phyloP scores from a whole-genome alignment of 176 grass and related monocot species.

The Carex kokanica region DNA sequence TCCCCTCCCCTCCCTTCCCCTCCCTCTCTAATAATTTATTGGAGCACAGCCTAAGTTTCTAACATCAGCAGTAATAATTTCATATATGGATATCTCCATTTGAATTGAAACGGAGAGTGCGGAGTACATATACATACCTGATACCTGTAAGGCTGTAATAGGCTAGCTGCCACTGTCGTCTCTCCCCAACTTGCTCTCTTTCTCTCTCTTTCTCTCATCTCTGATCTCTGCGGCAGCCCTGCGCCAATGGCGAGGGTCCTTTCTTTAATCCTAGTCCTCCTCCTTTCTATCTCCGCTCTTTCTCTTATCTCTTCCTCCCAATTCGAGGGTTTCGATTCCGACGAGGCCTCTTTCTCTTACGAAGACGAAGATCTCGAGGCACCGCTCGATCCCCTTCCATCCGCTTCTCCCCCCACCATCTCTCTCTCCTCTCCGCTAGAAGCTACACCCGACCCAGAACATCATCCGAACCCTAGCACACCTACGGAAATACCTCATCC shows the following conservation, averaged over 20 bases:
- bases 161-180: not conserved
- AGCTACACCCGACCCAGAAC: slow-evolving; percentile 31
- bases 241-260: slow-evolving; percentile 55
- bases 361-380: slow-evolving; percentile 45
- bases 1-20: too few relatives aligned
- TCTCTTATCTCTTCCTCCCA: slow-evolving; percentile 46
- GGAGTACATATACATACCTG: too few relatives aligned
- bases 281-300: slow-evolving; percentile 43
- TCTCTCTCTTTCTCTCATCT: not conserved
- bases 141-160: too few relatives aligned
- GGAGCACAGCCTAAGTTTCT: too few relatives aligned
- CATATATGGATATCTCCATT: too few relatives aligned
- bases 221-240: not conserved
- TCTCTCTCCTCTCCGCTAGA: slow-evolving; percentile 36
- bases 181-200: not conserved
- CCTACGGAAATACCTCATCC: not conserved
- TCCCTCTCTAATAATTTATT: too few relatives aligned
- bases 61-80: too few relatives aligned
- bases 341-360: slow-evolving; percentile 43
- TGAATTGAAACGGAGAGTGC: too few relatives aligned
- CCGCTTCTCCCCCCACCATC: slow-evolving; percentile 31
- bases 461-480: slow-evolving; percentile 37
- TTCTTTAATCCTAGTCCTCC: slow-evolving; percentile 44
- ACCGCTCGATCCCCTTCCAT: slow-evolving; percentile 20
- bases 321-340: slow-evolving; percentile 89